phyloP scores from a whole-genome alignment of 2,329 filamentous ascomycete species.

The Fusarium chaquense region DNA sequence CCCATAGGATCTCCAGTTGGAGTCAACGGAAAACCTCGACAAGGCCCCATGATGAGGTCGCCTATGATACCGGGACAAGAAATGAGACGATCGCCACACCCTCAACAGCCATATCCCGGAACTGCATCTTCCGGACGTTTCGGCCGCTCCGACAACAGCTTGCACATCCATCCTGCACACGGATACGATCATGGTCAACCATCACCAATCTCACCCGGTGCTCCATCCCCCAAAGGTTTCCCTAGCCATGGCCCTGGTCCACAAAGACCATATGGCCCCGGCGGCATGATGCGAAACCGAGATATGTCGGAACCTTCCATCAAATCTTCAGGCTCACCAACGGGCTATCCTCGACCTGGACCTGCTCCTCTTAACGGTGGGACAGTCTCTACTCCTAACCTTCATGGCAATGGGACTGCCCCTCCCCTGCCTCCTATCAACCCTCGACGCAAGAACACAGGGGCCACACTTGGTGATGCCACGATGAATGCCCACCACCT shows the following conservation, averaged over 20 bases:
- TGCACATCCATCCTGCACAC: constrained; percentile 34
- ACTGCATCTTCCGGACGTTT: constrained; percentile 41
- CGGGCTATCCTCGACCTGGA: constrained; percentile 55
- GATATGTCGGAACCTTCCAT: constrained; percentile 66
- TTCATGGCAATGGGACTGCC: constrained; percentile 52
- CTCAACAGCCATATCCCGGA: constrained; percentile 54
- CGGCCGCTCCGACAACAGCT: constrained; percentile 41
- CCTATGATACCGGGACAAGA: constrained; percentile 63
- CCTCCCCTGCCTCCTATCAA: constrained; percentile 71
- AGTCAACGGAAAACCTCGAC: constrained; percentile 47
- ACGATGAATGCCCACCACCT: constrained; percentile 33
- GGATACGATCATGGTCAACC: constrained; percentile 56
- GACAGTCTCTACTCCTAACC: constrained; percentile 54
- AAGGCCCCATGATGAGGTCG: constrained; percentile 55
- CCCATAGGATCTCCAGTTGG: constrained; percentile 41
- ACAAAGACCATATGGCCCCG: constrained; percentile 29
- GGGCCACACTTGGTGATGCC: constrained; percentile 50
- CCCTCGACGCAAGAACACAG: constrained; percentile 63
- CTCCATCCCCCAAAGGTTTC: constrained; percentile 28
- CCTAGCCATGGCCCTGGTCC: constrained; percentile 25
- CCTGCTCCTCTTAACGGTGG: constrained; percentile 52
- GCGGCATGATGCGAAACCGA: constrained; percentile 56
- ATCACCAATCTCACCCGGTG: constrained; percentile 59
- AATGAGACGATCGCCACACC: constrained; percentile 57
- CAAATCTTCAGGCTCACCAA: constrained; percentile 60